These are phyloP conservation scores for Cutaneotrichosporon sp. DNA, from an alignment of 1,284 basidiomycete genomes.

Conservation along the genomic window DNA sequence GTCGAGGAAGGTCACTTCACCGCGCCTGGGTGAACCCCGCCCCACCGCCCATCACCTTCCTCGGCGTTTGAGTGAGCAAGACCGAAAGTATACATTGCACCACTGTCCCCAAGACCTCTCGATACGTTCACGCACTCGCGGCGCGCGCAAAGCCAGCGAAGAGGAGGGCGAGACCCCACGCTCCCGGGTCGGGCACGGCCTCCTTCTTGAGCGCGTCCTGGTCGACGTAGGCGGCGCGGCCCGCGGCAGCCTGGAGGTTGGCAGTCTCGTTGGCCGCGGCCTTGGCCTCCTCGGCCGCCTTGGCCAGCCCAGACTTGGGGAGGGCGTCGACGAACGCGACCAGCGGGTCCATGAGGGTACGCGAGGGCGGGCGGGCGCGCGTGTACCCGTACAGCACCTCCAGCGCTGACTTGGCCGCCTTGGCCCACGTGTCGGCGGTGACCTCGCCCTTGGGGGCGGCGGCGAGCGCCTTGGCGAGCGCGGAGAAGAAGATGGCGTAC, in stretches of 20 bases:
- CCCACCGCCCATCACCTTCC: background rate
- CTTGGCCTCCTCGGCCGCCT: constrained; percentile 65
- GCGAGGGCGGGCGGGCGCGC: constrained; percentile 80
- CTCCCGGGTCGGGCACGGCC: constrained; percentile 81
- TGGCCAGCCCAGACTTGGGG: constrained; percentile 52
- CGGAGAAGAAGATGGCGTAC: constrained; percentile 89
- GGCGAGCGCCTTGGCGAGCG: constrained; percentile 59
- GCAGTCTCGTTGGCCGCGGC: constrained; percentile 71
- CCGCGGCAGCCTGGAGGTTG: constrained; percentile 78
- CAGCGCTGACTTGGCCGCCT: constrained; percentile 65
- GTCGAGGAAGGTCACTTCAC: background rate
- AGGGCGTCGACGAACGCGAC: constrained; percentile 71
- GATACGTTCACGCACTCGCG: background rate
- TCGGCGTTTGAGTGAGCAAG: background rate
- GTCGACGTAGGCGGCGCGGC: constrained; percentile 85
- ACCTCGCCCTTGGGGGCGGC: constrained; percentile 35
- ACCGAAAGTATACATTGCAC: background rate
- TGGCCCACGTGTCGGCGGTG: constrained; percentile 65
- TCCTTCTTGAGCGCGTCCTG: constrained; percentile 68
- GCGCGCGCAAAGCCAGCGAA: constrained; percentile 59
- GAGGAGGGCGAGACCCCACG: constrained; percentile 81
- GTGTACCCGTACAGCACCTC: constrained; percentile 81
- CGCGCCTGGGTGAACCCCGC: background rate
- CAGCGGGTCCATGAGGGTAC: constrained; percentile 88
- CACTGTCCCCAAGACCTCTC: background rate